Conservation (phyloP, 2,329 filamentous ascomycete genomes). For the Fusarium udum region DNA sequence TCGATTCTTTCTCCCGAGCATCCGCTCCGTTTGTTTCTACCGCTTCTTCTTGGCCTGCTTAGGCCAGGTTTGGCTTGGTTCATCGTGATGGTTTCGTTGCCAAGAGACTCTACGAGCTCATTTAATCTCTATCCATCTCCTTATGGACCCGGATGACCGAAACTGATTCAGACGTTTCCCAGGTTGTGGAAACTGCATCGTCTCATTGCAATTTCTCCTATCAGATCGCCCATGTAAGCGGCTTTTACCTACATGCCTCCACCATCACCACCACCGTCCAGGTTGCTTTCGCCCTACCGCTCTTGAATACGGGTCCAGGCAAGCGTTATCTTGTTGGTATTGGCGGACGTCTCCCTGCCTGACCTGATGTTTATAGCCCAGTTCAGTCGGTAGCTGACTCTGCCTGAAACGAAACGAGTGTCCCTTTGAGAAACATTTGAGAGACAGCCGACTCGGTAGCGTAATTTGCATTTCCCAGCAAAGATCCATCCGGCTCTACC, state of each 20-base stretch:
- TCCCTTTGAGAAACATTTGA: slow-evolving; percentile 28
- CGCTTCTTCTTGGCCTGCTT: slow-evolving; percentile 24
- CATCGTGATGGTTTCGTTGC: slow-evolving; percentile 7
- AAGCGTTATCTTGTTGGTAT: neutral
- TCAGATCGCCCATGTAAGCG: slow-evolving; percentile 6
- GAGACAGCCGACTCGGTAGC: slow-evolving; percentile 1
- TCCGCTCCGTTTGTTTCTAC: slow-evolving; percentile 31
- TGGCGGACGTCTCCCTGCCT: slow-evolving; percentile 9
- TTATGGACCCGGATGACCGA: slow-evolving; percentile 4
- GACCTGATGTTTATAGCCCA: slow-evolving; percentile 22
- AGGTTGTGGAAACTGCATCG: slow-evolving; percentile 11
- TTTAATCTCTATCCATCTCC: slow-evolving; percentile 19
- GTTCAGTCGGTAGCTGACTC: slow-evolving; percentile 24
- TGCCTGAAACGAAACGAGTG: slow-evolving; percentile 38
- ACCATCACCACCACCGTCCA: slow-evolving; percentile 25
- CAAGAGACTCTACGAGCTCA: slow-evolving; percentile 6
- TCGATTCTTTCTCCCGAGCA: neutral
- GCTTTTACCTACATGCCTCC: slow-evolving; percentile 16
- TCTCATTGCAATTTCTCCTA: slow-evolving; percentile 10
- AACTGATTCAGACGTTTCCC: neutral
- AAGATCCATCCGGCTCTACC: slow-evolving; percentile 4
- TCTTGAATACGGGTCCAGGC: slow-evolving; percentile 10
- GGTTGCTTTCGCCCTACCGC: slow-evolving; percentile 22
- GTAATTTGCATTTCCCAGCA: slow-evolving; percentile 5
- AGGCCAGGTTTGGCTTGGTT: slow-evolving; percentile 1